A percentile compares a stretch with the other conserved stretches of the same genome.
These are phyloP conservation scores for Pelagophyceae sp. DNA, from an alignment of 352 stramenopile genomes.

Conservation along the genomic window DNA sequence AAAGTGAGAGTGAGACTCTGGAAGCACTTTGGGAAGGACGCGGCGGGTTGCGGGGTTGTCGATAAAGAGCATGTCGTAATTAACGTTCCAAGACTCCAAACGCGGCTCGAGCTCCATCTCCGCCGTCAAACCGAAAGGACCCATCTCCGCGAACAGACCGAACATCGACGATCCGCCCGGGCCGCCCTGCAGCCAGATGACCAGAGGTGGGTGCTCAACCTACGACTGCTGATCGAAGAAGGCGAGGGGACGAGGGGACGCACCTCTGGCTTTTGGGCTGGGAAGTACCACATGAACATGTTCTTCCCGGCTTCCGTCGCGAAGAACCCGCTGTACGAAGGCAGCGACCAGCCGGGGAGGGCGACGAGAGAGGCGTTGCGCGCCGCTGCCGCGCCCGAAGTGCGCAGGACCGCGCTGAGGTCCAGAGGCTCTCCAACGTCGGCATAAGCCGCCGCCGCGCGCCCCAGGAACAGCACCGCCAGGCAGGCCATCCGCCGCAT, in stretches of 20 bases:
- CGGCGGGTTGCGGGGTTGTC: too few relatives aligned
- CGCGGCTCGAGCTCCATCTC: slow-evolving; percentile 23
- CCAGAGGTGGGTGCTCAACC: slow-evolving; percentile 20
- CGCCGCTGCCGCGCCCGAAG: too few relatives aligned
- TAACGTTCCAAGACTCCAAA: slow-evolving; percentile 26
- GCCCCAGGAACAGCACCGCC: background rate
- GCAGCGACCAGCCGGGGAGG: background rate
- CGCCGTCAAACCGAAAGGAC: slow-evolving; percentile 28
- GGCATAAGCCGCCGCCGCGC: background rate
- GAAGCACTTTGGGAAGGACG: too few relatives aligned
- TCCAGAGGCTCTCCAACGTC: background rate
- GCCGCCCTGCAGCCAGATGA: slow-evolving; percentile 40
- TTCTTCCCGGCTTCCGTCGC: background rate
- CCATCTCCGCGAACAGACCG: slow-evolving; percentile 37
- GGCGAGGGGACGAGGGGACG: too few relatives aligned
- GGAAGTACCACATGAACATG: background rate
- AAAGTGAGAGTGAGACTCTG: too few relatives aligned
- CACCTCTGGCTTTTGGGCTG: too few relatives aligned
- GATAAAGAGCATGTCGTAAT: slow-evolving; percentile 32
- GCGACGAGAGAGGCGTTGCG: background rate
- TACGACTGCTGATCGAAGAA: slow-evolving; percentile 17
- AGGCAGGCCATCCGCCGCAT: background rate
- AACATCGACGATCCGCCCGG: slow-evolving; percentile 36
- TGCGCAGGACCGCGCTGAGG: background rate
- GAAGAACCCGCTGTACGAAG: background rate